Percentiles rank a stretch among this genome's conserved stretches.
phyloP scores from a whole-genome alignment of 495 filamentous ascomycete species.

The Neurospora pannonica region DNA sequence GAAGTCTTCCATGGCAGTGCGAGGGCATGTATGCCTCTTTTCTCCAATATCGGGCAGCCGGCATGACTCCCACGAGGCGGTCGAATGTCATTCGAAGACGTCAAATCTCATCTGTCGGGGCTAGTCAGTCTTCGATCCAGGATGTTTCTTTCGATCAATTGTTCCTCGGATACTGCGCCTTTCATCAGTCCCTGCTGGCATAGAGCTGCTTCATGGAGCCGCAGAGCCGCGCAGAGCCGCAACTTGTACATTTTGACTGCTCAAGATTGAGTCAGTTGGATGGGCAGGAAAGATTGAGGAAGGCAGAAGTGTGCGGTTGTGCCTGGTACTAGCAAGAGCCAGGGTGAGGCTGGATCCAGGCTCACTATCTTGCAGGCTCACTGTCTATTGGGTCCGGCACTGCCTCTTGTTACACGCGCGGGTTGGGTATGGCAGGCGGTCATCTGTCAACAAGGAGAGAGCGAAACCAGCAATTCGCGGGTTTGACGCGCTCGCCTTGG shows the following conservation, averaged over 20 bases:
- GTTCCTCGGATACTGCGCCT: not conserved
- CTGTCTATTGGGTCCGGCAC: not conserved
- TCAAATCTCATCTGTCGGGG: not conserved
- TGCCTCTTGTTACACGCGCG: not conserved
- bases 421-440: not conserved
- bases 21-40: not conserved
- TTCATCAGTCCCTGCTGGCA: not conserved
- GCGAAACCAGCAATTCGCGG: not conserved
- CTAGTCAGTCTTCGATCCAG: not conserved
- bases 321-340: not conserved
- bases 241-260: not conserved
- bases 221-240: not conserved
- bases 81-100: not conserved
- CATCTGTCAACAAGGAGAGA: not conserved
- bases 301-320: not conserved
- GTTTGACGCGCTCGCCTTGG: not conserved
- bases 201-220: not conserved
- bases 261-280: not conserved
- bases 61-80: not conserved
- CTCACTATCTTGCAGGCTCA: not conserved
- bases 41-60: not conserved
- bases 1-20: not conserved
- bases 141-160: not conserved
- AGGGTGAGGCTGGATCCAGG: not conserved
- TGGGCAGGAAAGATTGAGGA: not conserved